Base-by-base conservation (phyloP, 768 basidiomycete species). In the Holtermannia corniformis region DNA sequence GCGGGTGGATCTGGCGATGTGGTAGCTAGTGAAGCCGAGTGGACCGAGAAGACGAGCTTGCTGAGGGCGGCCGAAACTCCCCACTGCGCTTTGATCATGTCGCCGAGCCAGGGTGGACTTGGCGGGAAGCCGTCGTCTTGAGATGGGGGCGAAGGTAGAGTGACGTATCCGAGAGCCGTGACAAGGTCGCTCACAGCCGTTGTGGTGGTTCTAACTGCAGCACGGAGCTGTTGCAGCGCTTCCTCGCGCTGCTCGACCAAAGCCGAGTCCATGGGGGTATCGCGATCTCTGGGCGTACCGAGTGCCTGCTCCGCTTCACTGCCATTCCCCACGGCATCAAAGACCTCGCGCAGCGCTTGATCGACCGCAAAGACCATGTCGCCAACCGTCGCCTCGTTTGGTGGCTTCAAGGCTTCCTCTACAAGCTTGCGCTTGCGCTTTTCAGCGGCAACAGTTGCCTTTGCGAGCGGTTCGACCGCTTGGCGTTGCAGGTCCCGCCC, bases 31-130 rank as follows among this genome's bases (percentile, higher is more conserved):
- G 32, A 37, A 37, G 32, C 83, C 0, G 91, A 89, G 46, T 93
- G 84, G n/a, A 87, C 83, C 5, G 86, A 87, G 2, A 95, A 80
- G 25, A 93, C 86, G 24, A 96, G 77, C 67, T 91, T 85, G 19
- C 87, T 91, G 7, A 93, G 76, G 0, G 88, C 89, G 5, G 88
- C 86, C 1, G 88, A 87, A 26, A 93, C 84, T 62, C 65, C 62
- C 13, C 66, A 65, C 28, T 67, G 61, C 4, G 47, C 28, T 12
- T 62, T 64, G 0, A 62, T 62, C 44, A 74, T 70, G 21, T 71
- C 63, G 20, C 52, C 60, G 3, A 57, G 56, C 66, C 66, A 68
- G 13, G 42, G 24, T 16, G 66, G 63, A 28, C 63, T 41, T 4
- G 3, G 5, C 16, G 32, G 32, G 16, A 37, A 37, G 32, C 16